Evolutionary conservation across 2,329 filamentous ascomycete genomes (phyloP).

Genomic region (Achaetomium macrosporum): DNA sequence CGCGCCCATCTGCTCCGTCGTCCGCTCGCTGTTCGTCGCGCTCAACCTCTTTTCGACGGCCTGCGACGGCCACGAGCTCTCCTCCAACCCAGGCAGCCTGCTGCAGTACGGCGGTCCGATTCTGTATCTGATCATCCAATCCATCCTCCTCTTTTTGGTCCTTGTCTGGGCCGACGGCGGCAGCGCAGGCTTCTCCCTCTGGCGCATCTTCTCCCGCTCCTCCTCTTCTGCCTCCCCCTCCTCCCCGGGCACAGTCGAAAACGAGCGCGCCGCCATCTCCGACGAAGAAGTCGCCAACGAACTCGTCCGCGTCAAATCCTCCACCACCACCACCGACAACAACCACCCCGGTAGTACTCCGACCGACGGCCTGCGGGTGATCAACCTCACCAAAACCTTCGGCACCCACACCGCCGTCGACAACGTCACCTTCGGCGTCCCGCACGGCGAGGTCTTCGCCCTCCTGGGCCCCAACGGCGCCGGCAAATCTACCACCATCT

Average conservation of each 20-base stretch:
- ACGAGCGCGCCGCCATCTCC: conserved; percentile 25
- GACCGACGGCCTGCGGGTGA: conserved; percentile 67
- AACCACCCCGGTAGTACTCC: conserved; percentile 22
- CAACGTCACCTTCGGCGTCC: conserved; percentile 78
- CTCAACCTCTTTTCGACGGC: conserved; percentile 80
- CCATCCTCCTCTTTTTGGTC: conserved; percentile 61
- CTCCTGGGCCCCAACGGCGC: conserved; percentile 87
- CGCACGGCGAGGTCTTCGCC: conserved; percentile 77
- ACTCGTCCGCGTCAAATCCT: conserved; percentile 53
- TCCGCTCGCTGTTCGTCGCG: conserved; percentile 67
- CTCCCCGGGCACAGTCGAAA: conserved; percentile 40
- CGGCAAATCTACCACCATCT: conserved; percentile 86
- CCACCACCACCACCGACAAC: conserved; percentile 26
- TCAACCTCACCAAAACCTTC: conserved; percentile 77
- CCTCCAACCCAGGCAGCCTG: conserved; percentile 63
- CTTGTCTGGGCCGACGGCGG: conserved; percentile 79
- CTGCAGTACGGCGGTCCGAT: conserved; percentile 78
- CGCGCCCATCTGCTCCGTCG: conserved; percentile 69
- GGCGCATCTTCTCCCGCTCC: conserved; percentile 35
- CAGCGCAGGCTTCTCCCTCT: conserved; percentile 51
- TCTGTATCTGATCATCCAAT: conserved; percentile 72
- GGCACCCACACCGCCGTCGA: conserved; percentile 74
- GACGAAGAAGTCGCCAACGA: conserved; percentile 63
- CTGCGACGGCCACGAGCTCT: conserved; percentile 60
- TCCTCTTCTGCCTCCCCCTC: conserved; percentile 2